Evolutionary conservation across 2,329 filamentous ascomycete species (phyloP).

Genomic region (Xylaria sp.): DNA sequence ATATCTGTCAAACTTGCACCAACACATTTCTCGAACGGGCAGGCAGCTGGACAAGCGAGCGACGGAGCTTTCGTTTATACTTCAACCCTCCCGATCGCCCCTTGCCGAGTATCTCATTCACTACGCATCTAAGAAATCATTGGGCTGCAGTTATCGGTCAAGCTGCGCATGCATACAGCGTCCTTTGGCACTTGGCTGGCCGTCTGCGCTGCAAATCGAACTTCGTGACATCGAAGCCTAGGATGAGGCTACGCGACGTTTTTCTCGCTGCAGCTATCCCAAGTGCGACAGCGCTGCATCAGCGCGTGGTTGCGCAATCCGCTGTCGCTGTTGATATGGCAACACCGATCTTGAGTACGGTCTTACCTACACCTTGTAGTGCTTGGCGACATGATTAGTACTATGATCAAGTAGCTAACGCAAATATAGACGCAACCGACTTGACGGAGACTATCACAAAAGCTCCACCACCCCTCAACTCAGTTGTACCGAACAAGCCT

Average conservation of each 20-base stretch:
- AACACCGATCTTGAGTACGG: slow-evolving; percentile 37
- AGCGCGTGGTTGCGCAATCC: slow-evolving; percentile 39
- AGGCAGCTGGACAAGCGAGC: slow-evolving; percentile 28
- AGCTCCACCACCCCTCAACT: slow-evolving; percentile 38
- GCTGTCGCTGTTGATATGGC: slow-evolving; percentile 34
- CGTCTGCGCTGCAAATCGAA: slow-evolving; percentile 11
- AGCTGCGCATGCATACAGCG: slow-evolving; percentile 22
- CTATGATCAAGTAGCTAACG: slow-evolving; percentile 32
- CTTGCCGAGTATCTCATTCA: not conserved
- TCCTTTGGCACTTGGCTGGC: slow-evolving; percentile 15
- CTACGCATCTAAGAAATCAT: not conserved
- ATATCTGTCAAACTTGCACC: slow-evolving; percentile 21
- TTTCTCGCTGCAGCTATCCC: slow-evolving; percentile 35
- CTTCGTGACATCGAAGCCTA: slow-evolving; percentile 20
- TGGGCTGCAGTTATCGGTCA: slow-evolving; percentile 1
- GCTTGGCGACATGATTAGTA: not conserved
- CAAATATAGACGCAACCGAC: slow-evolving; percentile 39
- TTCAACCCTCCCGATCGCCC: not conserved
- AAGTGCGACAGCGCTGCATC: slow-evolving; percentile 38
- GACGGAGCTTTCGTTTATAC: slow-evolving; percentile 24
- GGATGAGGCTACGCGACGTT: slow-evolving; percentile 43
- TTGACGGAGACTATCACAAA: slow-evolving; percentile 40
- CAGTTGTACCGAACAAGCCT: slow-evolving; percentile 44
- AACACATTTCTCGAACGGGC: slow-evolving; percentile 17
- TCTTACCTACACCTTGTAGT: slow-evolving; percentile 18